These are phyloP conservation scores for Metschnikowia arizonensis DNA, from an alignment of 805 yeast species.

Conservation along the genomic window DNA sequence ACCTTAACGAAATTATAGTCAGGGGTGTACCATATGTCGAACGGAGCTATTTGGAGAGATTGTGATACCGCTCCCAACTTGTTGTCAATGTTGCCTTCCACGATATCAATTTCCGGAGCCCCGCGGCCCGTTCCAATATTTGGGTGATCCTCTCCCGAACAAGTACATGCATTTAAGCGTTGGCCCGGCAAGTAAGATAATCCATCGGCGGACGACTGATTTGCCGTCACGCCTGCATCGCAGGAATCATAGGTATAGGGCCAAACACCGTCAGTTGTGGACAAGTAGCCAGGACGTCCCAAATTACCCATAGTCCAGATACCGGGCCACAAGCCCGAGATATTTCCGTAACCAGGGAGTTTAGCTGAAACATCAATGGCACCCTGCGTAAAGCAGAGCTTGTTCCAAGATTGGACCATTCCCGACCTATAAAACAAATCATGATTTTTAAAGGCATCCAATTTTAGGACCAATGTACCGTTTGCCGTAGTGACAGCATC, in stretches of 20 bases:
- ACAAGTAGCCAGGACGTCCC: slow-evolving; percentile 86
- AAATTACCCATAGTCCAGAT: slow-evolving; percentile 91
- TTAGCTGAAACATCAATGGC: slow-evolving; percentile 68
- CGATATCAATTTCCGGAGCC: slow-evolving; percentile 80
- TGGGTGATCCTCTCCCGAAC: slow-evolving; percentile 83
- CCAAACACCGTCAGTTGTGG: slow-evolving; percentile 92
- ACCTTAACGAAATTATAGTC: slow-evolving; percentile 78
- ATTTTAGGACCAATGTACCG: slow-evolving; percentile 62
- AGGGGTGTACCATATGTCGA: slow-evolving; percentile 91
- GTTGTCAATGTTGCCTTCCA: slow-evolving; percentile 75
- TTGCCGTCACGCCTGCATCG: slow-evolving; percentile 93
- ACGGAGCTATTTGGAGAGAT: slow-evolving; percentile 88
- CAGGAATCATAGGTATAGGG: slow-evolving; percentile 85
- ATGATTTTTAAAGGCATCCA: slow-evolving; percentile 84
- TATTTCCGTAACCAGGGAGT: slow-evolving; percentile 74
- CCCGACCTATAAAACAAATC: slow-evolving; percentile 80
- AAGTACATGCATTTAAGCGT: slow-evolving; percentile 69
- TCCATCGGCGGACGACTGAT: slow-evolving; percentile 89
- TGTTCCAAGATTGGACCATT: slow-evolving; percentile 91
- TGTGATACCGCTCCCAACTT: slow-evolving; percentile 75
- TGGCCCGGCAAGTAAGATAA: slow-evolving; percentile 85
- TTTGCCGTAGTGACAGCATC: slow-evolving; percentile 77
- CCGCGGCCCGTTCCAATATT: slow-evolving; percentile 86
- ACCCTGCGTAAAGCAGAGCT: slow-evolving; percentile 85
- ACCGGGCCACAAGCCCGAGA: slow-evolving; percentile 94